These are phyloP conservation scores for Aurantiochytrium sp. DNA, from an alignment of 108 stramenopile species.

Conservation along the genomic window DNA sequence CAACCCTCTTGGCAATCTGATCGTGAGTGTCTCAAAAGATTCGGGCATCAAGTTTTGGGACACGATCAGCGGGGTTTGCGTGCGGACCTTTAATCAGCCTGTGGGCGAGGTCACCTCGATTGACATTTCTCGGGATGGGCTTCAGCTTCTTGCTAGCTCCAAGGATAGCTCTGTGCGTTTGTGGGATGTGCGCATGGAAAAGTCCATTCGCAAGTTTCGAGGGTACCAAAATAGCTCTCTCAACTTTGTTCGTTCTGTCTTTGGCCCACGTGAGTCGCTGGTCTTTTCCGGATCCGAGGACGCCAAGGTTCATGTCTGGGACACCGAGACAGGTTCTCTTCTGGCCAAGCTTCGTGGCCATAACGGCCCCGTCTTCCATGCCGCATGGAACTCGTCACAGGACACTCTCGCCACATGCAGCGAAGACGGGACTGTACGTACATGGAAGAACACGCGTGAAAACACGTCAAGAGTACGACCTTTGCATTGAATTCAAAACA, in stretches of 20 bases:
- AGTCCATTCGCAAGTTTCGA: background rate
- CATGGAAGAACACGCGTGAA: background rate
- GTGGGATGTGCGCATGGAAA: slow-evolving; percentile 8
- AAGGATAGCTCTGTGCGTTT: background rate
- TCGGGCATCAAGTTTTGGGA: background rate
- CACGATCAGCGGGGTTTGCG: background rate
- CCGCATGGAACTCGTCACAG: background rate
- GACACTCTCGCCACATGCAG: background rate
- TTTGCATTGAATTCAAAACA: too few relatives aligned
- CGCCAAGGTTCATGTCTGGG: background rate
- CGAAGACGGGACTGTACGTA: background rate
- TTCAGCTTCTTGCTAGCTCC: background rate
- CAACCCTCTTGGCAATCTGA: background rate
- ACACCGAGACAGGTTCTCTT: background rate
- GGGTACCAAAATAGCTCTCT: slow-evolving; percentile 8
- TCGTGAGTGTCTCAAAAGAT: background rate
- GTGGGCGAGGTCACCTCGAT: slow-evolving; percentile 6
- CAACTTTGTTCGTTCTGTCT: background rate
- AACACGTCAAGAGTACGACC: background rate
- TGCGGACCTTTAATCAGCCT: slow-evolving; percentile 11
- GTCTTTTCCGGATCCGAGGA: background rate
- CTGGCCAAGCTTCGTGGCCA: slow-evolving; percentile 11
- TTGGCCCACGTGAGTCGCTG: background rate
- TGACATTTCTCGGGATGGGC: background rate
- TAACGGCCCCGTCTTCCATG: background rate